phyloP scores from a whole-genome alignment of 495 filamentous ascomycete genomes.

The Lasiosphaeriaceae sp. region DNA sequence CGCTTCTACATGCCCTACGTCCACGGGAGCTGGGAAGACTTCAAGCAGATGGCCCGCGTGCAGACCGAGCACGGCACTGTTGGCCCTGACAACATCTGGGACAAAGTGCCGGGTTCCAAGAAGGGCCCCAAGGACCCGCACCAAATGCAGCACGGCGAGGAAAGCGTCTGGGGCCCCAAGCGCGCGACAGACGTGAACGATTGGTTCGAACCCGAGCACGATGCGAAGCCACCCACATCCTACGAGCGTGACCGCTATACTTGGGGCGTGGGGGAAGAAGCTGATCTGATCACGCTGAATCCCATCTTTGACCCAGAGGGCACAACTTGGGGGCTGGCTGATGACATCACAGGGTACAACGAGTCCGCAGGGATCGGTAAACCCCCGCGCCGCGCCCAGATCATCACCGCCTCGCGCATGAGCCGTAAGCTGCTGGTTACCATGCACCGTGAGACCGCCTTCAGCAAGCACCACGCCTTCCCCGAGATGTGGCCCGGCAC shows the following conservation, averaged over 20 bases:
- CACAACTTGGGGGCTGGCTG: slow-evolving; percentile 81
- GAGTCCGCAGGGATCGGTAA: slow-evolving; percentile 48
- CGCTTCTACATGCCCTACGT: slow-evolving; percentile 88
- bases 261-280: slow-evolving; percentile 91
- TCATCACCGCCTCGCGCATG: slow-evolving; percentile 80
- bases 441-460: slow-evolving; percentile 86
- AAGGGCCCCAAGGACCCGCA: slow-evolving; percentile 26
- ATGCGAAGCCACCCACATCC: slow-evolving; percentile 64
- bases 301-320: slow-evolving; percentile 88
- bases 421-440: slow-evolving; percentile 73
- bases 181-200: slow-evolving; percentile 60
- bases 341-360: slow-evolving; percentile 91
- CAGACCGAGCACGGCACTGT: slow-evolving; percentile 80
- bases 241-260: slow-evolving; percentile 75
- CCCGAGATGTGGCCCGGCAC: slow-evolving; percentile 95
- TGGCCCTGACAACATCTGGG: slow-evolving; percentile 69
- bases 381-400: slow-evolving; percentile 79
- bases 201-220: slow-evolving; percentile 63
- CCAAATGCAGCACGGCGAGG: slow-evolving; percentile 47
- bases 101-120: slow-evolving; percentile 35
- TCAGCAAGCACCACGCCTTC: slow-evolving; percentile 83
- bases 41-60: slow-evolving; percentile 85
- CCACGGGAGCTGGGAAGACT: slow-evolving; percentile 90
- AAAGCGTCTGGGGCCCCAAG: slow-evolving; percentile 81
- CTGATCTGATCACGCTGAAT: slow-evolving; percentile 90